These are phyloP conservation scores for Tricholoma hemisulphureum DNA, from an alignment of 768 basidiomycete genomes.

Conservation along the genomic window DNA sequence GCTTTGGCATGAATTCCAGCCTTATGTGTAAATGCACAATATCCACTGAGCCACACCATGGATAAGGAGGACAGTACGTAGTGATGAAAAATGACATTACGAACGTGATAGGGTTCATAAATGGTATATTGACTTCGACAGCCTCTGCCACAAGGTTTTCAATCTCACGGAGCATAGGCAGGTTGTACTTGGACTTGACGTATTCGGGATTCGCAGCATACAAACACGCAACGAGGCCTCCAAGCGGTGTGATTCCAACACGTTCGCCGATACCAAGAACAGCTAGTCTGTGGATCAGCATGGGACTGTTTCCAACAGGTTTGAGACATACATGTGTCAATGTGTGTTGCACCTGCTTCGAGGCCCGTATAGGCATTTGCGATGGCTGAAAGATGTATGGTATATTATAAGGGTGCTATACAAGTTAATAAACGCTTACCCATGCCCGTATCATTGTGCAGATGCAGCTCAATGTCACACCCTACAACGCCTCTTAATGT, in stretches of 20 bases:
- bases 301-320: background rate
- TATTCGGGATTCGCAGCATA: slow-evolving; percentile 98
- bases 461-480: slow-evolving; percentile 97
- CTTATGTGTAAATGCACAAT: slow-evolving; percentile 99
- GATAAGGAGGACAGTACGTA: slow-evolving; percentile 6
- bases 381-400: slow-evolving; percentile 58
- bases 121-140: slow-evolving; percentile 96
- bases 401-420: too few species aligned
- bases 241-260: slow-evolving; percentile 97
- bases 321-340: slow-evolving; percentile 83
- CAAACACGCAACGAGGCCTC: slow-evolving; percentile 94
- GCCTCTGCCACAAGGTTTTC: slow-evolving; percentile 99
- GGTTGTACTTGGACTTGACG: slow-evolving; percentile 99
- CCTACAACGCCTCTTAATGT: slow-evolving; percentile 94
- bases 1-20: slow-evolving; percentile 99
- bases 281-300: slow-evolving; percentile 42
- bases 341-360: slow-evolving; percentile 98
- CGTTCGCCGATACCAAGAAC: slow-evolving; percentile 98
- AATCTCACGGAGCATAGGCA: slow-evolving; percentile 94
- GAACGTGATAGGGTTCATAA: slow-evolving; percentile 93
- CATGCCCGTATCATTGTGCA: slow-evolving; percentile 99
- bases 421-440: slow-evolving; percentile 42
- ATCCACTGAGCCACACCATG: slow-evolving; percentile 67
- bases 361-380: slow-evolving; percentile 98
- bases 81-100: slow-evolving; percentile 19